A percentile compares a stretch with the other conserved stretches of the same genome.
Conservation (phyloP, 768 basidiomycete genomes). For the Mrakia blollopis region DNA sequence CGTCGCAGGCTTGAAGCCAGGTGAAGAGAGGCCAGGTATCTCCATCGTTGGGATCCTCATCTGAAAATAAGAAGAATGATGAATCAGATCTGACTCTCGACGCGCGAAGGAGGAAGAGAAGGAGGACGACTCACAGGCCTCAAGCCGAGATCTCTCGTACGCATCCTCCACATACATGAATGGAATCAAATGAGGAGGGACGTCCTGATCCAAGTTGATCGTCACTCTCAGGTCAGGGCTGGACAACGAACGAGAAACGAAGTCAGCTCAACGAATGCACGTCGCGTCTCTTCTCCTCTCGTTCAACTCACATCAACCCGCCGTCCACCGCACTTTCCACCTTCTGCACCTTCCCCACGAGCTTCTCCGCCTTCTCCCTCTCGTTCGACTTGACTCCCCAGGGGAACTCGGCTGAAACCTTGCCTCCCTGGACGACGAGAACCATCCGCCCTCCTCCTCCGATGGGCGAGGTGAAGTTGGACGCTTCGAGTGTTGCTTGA, state of each 20-base stretch:
- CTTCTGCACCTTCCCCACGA: neutral
- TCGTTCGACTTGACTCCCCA: neutral
- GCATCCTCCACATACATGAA: neutral
- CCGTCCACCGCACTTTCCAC: neutral
- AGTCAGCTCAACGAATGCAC: neutral
- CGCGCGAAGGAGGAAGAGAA: neutral
- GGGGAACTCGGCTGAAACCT: neutral
- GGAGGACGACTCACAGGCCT: neutral
- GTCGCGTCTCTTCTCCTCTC: too few relatives aligned
- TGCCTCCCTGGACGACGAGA: neutral
- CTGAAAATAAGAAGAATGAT: too few relatives aligned
- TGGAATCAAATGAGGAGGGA: neutral
- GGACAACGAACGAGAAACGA: neutral
- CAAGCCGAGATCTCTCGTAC: neutral
- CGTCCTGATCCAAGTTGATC: conserved; percentile 2
- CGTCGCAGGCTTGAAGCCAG: conserved; percentile 15
- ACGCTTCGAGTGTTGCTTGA: neutral
- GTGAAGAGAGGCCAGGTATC: conserved; percentile 10
- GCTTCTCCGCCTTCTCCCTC: neutral
- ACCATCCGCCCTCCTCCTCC: neutral
- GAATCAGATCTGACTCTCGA: too few relatives aligned
- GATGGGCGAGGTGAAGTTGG: neutral
- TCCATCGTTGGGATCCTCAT: neutral
- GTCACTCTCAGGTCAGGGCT: neutral
- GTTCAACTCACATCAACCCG: neutral